Base-by-base conservation (phyloP, 768 basidiomycete species). In the Phaeolepiota aurea region DNA sequence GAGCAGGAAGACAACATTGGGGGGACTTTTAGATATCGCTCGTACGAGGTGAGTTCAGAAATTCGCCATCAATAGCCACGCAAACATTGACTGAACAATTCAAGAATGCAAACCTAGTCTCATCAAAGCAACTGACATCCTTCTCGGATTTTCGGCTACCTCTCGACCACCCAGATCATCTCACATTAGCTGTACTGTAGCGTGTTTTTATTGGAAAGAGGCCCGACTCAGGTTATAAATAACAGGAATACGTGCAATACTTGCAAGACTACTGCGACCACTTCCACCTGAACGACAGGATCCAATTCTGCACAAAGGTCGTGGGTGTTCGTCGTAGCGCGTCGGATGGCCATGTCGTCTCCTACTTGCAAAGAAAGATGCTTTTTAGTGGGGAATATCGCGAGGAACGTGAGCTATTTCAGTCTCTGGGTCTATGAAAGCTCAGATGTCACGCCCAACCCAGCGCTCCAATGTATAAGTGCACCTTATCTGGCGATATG, bases 111-210 rank as follows among this genome's bases (percentile, higher is more conserved):
- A 62, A 57, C 14, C 56, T 77, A 16, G 75, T 77, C n/a, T 73
- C 69, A 11, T 72, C 71, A 10, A 78, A 77, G 49, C 75, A 78
- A 51, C 59, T 79, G 23, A 79, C 77, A 3, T 65, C 66, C 43
- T 79, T 78, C 55, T 73, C 72, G 20, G 77, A 79, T 54, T 78
- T 74, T 54, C 71, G 77, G 10, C 54, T 75, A 20, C 69, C 74
- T 9, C 44, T 63, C 9, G 54, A 57, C 11, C 68, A 72, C 42
- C 52, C 59, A 10, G 75, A 77, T 50, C 74, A 77, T 48, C 51
- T 74, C 16, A 66, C 66, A 1, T 48, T 74, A 4, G 57, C 63
- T 48, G 68, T 66, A 40, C n/a, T n/a, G n/a, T n/a, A n/a, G n/a
- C n/a, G n/a, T 10, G 39, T 25, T 10, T 31, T 31, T 31, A 10